A percentile compares a stretch with the other conserved stretches of the same genome.
phyloP scores from a whole-genome alignment of 2,329 filamentous ascomycete genomes.

The Colletotrichum orbiculare region DNA sequence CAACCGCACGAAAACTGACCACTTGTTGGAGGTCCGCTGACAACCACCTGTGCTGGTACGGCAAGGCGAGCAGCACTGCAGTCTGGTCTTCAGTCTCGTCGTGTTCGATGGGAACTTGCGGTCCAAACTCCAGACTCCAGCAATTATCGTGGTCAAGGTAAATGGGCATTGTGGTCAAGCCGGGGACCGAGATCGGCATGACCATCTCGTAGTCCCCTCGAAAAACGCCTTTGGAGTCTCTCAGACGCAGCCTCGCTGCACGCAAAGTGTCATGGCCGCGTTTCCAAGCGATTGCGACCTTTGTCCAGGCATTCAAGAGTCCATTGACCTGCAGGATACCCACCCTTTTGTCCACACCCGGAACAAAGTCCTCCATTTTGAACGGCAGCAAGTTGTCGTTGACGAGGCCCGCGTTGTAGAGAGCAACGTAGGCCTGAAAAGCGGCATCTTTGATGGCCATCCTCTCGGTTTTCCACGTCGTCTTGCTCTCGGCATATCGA shows the following conservation, averaged over 20 bases:
- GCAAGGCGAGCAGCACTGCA: constrained; percentile 55
- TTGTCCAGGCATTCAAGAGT: constrained; percentile 59
- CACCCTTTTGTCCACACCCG: constrained; percentile 51
- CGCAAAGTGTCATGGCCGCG: constrained; percentile 43
- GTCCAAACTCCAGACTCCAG: constrained; percentile 51
- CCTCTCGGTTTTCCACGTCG: constrained; percentile 75
- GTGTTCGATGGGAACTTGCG: constrained; percentile 35
- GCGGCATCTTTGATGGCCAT: constrained; percentile 84
- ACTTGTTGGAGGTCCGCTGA: constrained; percentile 54
- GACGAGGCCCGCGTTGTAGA: constrained; percentile 78
- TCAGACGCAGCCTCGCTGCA: constrained; percentile 29
- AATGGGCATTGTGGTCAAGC: constrained; percentile 50
- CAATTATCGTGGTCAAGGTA: constrained; percentile 50
- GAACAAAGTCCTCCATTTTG: constrained; percentile 51
- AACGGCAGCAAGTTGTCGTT: constrained; percentile 82
- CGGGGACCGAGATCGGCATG: constrained; percentile 56
- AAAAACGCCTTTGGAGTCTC: constrained; percentile 43
- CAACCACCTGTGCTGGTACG: constrained; percentile 60
- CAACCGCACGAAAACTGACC: constrained; percentile 52
- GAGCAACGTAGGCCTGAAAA: constrained; percentile 79
- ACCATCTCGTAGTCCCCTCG: constrained; percentile 54
- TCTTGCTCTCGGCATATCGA: constrained; percentile 62
- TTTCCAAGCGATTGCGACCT: constrained; percentile 57
- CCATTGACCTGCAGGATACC: constrained; percentile 49
- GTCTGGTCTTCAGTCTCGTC: constrained; percentile 53